phyloP scores from a whole-genome alignment of 148 eudicot genomes.

The Dianthus caryophyllus region DNA sequence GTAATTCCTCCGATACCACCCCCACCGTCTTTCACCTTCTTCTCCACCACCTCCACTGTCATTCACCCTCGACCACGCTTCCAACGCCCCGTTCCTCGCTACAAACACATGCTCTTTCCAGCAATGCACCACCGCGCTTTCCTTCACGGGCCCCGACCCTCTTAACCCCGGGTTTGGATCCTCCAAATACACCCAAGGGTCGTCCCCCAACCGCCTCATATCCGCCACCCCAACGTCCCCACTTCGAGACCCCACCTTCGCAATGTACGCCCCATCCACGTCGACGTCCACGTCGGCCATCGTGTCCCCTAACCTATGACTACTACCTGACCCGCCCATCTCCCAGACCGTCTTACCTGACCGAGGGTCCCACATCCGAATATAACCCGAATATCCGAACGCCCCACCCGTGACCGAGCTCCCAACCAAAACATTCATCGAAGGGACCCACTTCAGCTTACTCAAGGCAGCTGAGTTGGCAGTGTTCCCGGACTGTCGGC shows the following conservation, averaged over 20 bases:
- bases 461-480: slow-evolving; percentile 44
- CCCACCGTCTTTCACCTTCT: slow-evolving; percentile 20
- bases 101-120: slow-evolving; percentile 63
- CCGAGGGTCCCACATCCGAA: slow-evolving; percentile 69
- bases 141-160: slow-evolving; percentile 22
- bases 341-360: slow-evolving; percentile 62
- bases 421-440: slow-evolving; percentile 41
- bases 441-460: slow-evolving; percentile 44
- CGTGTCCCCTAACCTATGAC: slow-evolving; percentile 64
- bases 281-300: slow-evolving; percentile 78
- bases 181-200: slow-evolving; percentile 84
- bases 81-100: slow-evolving; percentile 60
- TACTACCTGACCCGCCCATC: slow-evolving; percentile 51
- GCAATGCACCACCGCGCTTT: slow-evolving; percentile 45
- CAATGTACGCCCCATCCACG: slow-evolving; percentile 30
- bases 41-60: slow-evolving; percentile 14
- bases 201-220: slow-evolving; percentile 54
- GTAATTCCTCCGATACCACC: slow-evolving; percentile 62
- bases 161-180: slow-evolving; percentile 65
- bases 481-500: slow-evolving; percentile 52
- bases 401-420: slow-evolving; percentile 50
- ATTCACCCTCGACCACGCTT: slow-evolving; percentile 73
- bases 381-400: slow-evolving; percentile 73
- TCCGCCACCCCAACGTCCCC: slow-evolving; percentile 83
- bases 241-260: slow-evolving; percentile 63